phyloP scores from a whole-genome alignment of 2,329 filamentous ascomycete species.

The Cladosporium sp. region DNA sequence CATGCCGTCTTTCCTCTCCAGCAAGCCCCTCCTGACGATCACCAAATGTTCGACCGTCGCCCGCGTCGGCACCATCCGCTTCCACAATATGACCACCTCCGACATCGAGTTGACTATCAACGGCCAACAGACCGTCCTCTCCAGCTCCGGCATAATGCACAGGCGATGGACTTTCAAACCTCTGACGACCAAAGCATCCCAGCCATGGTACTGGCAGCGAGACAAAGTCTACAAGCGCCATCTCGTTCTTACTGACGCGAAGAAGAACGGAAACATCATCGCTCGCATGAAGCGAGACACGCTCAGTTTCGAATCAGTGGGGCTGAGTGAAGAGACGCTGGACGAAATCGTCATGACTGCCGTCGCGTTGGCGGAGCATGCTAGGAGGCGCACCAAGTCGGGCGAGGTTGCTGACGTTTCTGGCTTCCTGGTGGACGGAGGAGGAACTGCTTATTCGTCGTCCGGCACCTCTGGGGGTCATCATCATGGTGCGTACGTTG shows the following conservation, averaged over 20 bases:
- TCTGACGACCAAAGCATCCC: conserved; percentile 1
- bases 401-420: not conserved
- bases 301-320: conserved; percentile 16
- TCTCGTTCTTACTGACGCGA: conserved; percentile 17
- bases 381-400: conserved; percentile 7
- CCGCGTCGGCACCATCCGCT: conserved; percentile 18
- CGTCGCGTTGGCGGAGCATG: conserved; percentile 21
- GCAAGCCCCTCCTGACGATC: conserved; percentile 17
- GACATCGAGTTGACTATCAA: conserved; percentile 17
- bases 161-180: conserved; percentile 19
- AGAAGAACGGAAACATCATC: conserved; percentile 15
- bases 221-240: conserved; percentile 14
- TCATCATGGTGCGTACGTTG: not conserved
- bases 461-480: not conserved
- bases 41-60: conserved; percentile 10
- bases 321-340: conserved; percentile 15
- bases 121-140: conserved; percentile 13
- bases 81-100: conserved; percentile 12
- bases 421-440: not conserved
- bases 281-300: conserved; percentile 20
- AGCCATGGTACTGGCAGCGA: conserved; percentile 17
- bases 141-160: conserved; percentile 15
- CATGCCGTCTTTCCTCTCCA: conserved; percentile 13
- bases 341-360: conserved; percentile 21
- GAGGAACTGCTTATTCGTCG: not conserved